Evolutionary conservation across 495 filamentous ascomycete genomes (phyloP).

Genomic region (Tuber borchii): DNA sequence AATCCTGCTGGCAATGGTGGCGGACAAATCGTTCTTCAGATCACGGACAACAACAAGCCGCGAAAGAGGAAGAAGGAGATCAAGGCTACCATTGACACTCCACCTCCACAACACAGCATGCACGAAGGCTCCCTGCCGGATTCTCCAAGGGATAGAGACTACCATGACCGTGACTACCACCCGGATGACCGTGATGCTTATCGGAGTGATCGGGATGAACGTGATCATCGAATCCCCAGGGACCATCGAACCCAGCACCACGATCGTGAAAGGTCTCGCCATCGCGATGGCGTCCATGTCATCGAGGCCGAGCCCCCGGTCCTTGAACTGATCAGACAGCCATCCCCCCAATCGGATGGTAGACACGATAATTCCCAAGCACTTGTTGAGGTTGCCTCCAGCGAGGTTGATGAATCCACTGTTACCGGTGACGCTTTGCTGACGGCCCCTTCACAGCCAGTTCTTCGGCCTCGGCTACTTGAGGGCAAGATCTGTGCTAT

Average conservation of each 20-base stretch:
- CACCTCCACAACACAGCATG: not conserved
- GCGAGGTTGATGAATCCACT: constrained; percentile 30
- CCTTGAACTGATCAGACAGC: constrained; percentile 25
- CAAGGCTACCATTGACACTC: constrained; percentile 19
- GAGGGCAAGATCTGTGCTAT: constrained; percentile 65
- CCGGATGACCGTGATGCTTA: constrained; percentile 17
- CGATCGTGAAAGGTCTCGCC: constrained; percentile 21
- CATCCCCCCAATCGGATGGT: constrained; percentile 13
- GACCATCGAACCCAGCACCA: constrained; percentile 19
- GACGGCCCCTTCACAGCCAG: constrained; percentile 20
- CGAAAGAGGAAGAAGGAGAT: constrained; percentile 38
- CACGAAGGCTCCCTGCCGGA: constrained; percentile 9
- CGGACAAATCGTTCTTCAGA: constrained; percentile 35
- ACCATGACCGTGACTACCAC: constrained; percentile 9
- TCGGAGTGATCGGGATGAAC: constrained; percentile 79
- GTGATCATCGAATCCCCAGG: constrained; percentile 49
- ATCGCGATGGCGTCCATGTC: constrained; percentile 28
- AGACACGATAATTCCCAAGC: constrained; percentile 21
- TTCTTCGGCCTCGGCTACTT: constrained; percentile 47
- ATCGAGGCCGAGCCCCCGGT: constrained; percentile 28
- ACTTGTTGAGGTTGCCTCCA: constrained; percentile 25
- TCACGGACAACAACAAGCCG: constrained; percentile 38
- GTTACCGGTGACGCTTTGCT: constrained; percentile 26
- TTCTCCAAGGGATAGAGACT: not conserved
- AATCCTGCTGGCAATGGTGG: constrained; percentile 33